These are phyloP conservation scores for Saccharomycopsis capsularis DNA, from an alignment of 805 yeast genomes.

Conservation along the genomic window DNA sequence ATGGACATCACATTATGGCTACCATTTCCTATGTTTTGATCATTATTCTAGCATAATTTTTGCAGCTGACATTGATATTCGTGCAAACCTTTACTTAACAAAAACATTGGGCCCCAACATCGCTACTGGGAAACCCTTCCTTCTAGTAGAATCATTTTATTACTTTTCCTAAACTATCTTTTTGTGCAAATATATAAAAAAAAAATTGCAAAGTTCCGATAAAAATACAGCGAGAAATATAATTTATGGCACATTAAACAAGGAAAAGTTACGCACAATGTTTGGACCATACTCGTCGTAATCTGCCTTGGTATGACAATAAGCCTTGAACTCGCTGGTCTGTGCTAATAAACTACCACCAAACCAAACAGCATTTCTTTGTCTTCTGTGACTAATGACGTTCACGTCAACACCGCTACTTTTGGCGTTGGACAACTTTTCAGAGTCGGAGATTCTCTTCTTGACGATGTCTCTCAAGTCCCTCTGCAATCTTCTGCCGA, in stretches of 20 bases:
- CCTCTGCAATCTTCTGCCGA: constrained; percentile 95
- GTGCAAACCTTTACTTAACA: no score
- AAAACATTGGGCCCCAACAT: no score
- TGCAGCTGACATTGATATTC: no score
- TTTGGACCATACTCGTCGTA: constrained; percentile 98
- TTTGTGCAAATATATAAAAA: no score
- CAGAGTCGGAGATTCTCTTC: constrained; percentile 79
- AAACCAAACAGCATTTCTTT: constrained; percentile 98
- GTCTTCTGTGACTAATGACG: constrained; percentile 95
- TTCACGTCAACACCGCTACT: constrained; percentile 95
- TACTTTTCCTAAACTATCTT: no score
- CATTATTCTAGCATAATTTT: no score
- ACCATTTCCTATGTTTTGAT: no score
- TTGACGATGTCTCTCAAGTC: constrained; percentile 84
- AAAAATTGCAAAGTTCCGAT: no score
- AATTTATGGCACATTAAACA: constrained; percentile 76
- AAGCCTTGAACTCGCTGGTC: constrained; percentile 92
- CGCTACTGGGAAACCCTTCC: no score
- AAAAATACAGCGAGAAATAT: background rate
- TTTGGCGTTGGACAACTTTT: constrained; percentile 57
- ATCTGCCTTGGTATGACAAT: constrained; percentile 94
- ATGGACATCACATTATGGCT: no score
- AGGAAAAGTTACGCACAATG: constrained; percentile 93
- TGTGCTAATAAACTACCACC: constrained; percentile 97
- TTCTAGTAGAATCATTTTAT: no score